These are phyloP conservation scores for Metschnikowia gruessii DNA, from an alignment of 805 yeast species.

Conservation along the genomic window DNA sequence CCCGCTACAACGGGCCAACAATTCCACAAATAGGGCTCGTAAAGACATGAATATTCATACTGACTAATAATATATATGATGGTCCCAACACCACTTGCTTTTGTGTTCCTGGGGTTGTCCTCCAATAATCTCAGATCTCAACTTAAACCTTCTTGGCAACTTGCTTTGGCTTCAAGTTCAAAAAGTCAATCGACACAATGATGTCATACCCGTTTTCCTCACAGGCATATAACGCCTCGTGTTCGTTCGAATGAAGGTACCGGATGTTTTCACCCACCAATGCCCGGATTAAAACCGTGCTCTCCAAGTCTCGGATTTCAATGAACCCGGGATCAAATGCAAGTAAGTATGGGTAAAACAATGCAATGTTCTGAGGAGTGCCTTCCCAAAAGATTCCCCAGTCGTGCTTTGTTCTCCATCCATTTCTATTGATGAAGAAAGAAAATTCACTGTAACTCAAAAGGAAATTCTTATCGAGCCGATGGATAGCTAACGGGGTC, in stretches of 20 bases:
- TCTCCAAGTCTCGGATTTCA: conserved; percentile 88
- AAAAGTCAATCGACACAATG: conserved; percentile 88
- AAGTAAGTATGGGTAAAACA: conserved; percentile 89
- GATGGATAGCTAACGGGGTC: conserved; percentile 87
- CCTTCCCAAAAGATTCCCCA: conserved; percentile 99
- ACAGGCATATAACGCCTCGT: conserved; percentile 89
- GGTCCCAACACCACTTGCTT: too few relatives aligned
- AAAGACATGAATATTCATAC: too few relatives aligned
- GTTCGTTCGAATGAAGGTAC: conserved; percentile 83
- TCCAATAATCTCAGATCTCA: not conserved
- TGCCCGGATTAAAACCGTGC: conserved; percentile 82
- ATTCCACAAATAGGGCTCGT: too few relatives aligned
- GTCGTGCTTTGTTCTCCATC: conserved; percentile 93
- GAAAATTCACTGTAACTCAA: conserved; percentile 91
- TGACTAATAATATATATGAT: too few relatives aligned
- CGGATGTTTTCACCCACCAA: conserved; percentile 90
- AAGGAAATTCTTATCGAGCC: conserved; percentile 84
- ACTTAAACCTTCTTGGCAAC: conserved; percentile 1
- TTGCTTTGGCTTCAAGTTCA: conserved; percentile 51
- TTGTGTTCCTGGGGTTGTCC: not conserved
- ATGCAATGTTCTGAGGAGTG: conserved; percentile 84
- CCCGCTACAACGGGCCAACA: too few relatives aligned
- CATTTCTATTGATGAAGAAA: conserved; percentile 89
- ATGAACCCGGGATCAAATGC: conserved; percentile 89
- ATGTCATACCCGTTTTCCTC: conserved; percentile 91